phyloP scores from a whole-genome alignment of 441 rosid species.

The Flueggea neowawraea region DNA sequence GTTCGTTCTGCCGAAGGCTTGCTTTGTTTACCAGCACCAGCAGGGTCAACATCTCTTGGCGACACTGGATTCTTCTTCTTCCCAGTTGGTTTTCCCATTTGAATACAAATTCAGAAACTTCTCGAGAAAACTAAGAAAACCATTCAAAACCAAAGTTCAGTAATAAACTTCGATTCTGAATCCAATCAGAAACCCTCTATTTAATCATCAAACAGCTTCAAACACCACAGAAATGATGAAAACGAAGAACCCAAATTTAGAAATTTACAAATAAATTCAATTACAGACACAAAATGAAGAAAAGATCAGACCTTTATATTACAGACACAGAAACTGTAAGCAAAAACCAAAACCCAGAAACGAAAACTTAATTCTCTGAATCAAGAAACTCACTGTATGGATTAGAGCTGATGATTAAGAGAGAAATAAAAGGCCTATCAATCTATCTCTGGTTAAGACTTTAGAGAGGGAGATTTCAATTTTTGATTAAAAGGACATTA shows the following conservation, averaged over 20 bases:
- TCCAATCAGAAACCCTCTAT: conserved; percentile 1
- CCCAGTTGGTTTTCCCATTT: conserved; percentile 95
- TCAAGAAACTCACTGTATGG: not conserved
- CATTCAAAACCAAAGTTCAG: conserved; percentile 12
- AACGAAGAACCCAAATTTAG: not conserved
- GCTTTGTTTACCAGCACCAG: conserved; percentile 23
- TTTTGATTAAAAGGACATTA: no score
- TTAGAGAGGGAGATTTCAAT: not conserved
- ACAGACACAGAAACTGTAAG: not conserved
- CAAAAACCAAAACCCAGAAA: not conserved
- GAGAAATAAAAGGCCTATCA: not conserved
- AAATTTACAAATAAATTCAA: no score
- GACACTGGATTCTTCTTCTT: conserved; percentile 60
- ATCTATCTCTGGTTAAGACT: not conserved
- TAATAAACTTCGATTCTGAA: not conserved
- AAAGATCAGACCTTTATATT: not conserved
- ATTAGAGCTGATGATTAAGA: not conserved
- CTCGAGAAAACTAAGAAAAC: not conserved
- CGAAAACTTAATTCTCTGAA: not conserved
- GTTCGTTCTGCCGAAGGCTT: conserved; percentile 43
- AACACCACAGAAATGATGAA: not conserved
- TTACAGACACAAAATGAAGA: no score
- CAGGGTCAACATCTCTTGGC: conserved; percentile 26
- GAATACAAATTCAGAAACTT: not conserved
- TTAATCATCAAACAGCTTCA: conserved; percentile 6